Conservation (phyloP, 306 rosid genomes). For the Aeschynomene evenia region DNA sequence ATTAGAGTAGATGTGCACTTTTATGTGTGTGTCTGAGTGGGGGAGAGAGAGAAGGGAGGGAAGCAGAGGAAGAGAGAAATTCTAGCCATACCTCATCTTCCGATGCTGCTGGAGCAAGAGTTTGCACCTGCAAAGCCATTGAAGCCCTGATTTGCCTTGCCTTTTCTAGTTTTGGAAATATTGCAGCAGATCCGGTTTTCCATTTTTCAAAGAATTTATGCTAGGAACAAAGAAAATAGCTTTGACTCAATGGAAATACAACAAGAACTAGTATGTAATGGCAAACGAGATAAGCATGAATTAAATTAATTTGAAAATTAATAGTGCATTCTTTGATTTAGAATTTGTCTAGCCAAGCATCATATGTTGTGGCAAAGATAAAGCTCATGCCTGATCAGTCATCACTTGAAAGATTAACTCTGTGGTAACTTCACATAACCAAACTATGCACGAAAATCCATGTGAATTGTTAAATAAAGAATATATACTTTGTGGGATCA, state of each 20-base stretch:
- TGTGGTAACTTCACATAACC: neutral
- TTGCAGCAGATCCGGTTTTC: conserved; percentile 74
- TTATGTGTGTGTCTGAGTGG: neutral
- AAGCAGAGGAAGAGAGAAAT: neutral
- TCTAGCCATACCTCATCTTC: conserved; percentile 61
- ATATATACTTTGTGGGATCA: no score
- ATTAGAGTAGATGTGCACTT: neutral
- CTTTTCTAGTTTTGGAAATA: conserved; percentile 82
- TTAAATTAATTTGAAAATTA: conserved; percentile 6
- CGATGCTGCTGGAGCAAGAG: conserved; percentile 46
- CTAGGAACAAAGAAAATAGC: conserved; percentile 43
- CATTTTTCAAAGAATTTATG: conserved; percentile 96
- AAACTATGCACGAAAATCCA: neutral
- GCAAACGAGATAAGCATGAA: conserved; percentile 20
- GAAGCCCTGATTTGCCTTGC: conserved; percentile 77
- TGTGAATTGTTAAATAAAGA: no score
- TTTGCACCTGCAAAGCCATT: conserved; percentile 78
- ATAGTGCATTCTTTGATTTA: conserved; percentile 1
- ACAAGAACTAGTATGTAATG: conserved; percentile 17
- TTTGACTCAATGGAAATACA: conserved; percentile 31
- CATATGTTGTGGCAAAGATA: conserved; percentile 13
- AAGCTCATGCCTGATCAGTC: conserved; percentile 10
- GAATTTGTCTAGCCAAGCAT: conserved; percentile 14
- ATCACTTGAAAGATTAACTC: conserved; percentile 1
- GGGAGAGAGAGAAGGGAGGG: neutral